These are phyloP conservation scores for Leishmania mexicana DNA, from an alignment of 208 protist species.

Conservation along the genomic window DNA sequence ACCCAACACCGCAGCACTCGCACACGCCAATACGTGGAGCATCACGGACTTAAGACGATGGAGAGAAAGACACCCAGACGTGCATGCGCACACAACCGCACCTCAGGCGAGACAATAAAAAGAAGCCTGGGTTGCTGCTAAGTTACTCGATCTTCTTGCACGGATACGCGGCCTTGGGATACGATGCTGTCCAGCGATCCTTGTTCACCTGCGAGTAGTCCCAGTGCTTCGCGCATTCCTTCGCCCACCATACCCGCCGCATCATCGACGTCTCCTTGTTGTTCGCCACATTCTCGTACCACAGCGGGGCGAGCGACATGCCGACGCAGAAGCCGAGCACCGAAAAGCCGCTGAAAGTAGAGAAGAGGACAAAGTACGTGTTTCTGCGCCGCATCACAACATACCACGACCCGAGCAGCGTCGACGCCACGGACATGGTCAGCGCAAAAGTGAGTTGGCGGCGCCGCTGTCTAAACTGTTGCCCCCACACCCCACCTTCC, in stretches of 20 bases:
- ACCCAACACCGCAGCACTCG: background rate
- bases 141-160: constrained; percentile 42
- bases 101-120: background rate
- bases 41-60: background rate
- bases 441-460: constrained; percentile 79
- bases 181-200: constrained; percentile 60
- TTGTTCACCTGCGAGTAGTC: constrained; percentile 84
- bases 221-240: constrained; percentile 91
- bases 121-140: background rate
- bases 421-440: constrained; percentile 38
- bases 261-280: constrained; percentile 92
- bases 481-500: constrained; percentile 83
- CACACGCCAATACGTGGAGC: background rate
- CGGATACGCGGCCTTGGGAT: constrained; percentile 64
- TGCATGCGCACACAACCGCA: background rate
- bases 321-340: constrained; percentile 86
- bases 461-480: constrained; percentile 78
- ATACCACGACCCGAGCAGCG: constrained; percentile 63
- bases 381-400: constrained; percentile 65
- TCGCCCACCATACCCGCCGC: constrained; percentile 93
- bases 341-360: constrained; percentile 80
- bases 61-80: background rate
- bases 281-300: constrained; percentile 79
- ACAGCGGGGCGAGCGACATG: constrained; percentile 60
- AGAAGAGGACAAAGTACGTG: constrained; percentile 82